Percentiles rank a stretch among this genome's conserved stretches.
Evolutionary conservation across 2,329 filamentous ascomycete genomes (phyloP).

Genomic region (Raffaelea ambrosiae): DNA sequence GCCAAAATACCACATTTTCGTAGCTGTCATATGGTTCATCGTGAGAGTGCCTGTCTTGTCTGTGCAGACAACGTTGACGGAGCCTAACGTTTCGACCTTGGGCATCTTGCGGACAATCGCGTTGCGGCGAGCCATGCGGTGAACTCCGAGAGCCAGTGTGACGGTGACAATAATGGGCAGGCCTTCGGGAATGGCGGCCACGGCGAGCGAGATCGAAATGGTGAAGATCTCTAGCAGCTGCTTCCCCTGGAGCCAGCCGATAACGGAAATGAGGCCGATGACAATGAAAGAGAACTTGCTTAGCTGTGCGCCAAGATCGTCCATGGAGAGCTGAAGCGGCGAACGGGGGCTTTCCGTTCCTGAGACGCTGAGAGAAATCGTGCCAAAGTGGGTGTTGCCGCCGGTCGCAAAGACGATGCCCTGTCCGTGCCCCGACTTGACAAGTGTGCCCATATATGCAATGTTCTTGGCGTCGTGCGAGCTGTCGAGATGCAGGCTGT

Average conservation of each 20-base stretch:
- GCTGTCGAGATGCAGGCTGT: constrained; percentile 28
- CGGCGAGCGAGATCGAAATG: constrained; percentile 91
- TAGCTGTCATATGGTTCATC: constrained; percentile 96
- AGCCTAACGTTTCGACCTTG: constrained; percentile 93
- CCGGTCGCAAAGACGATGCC: constrained; percentile 97
- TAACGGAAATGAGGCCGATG: constrained; percentile 83
- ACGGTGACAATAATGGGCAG: constrained; percentile 98
- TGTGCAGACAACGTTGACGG: constrained; percentile 99
- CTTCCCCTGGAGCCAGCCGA: constrained; percentile 86
- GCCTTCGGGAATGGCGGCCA: constrained; percentile 92
- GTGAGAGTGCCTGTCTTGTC: constrained; percentile 95
- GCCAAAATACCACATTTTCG: constrained; percentile 93
- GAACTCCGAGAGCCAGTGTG: constrained; percentile 85
- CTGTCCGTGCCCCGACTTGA: constrained; percentile 90
- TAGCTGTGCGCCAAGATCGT: constrained; percentile 88
- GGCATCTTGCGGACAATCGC: constrained; percentile 94
- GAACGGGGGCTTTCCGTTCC: constrained; percentile 94
- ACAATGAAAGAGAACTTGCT: constrained; percentile 96
- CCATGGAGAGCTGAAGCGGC: constrained; percentile 92
- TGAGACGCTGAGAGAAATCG: constrained; percentile 87
- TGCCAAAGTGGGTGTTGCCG: constrained; percentile 87
- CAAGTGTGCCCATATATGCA: constrained; percentile 95
- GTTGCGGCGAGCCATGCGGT: constrained; percentile 91
- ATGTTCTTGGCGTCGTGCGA: constrained; percentile 78
- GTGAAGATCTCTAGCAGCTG: constrained; percentile 90